phyloP scores from a whole-genome alignment of 305 asterid species.

The Rubia balearica region DNA sequence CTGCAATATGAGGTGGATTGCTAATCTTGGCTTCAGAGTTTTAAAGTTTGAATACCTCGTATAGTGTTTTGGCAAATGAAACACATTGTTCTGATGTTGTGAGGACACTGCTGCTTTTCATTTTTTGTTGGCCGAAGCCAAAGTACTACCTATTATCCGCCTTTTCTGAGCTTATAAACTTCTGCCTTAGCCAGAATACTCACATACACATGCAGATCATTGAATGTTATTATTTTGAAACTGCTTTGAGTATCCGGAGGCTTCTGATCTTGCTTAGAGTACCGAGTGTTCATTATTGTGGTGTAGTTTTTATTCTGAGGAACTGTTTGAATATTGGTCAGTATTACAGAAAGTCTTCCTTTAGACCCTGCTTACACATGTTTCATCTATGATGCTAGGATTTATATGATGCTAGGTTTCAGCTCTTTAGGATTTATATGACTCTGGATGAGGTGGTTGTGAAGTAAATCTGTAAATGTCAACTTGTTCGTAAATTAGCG shows the following conservation, averaged over 20 bases:
- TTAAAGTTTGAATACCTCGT: neutral
- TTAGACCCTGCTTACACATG: neutral
- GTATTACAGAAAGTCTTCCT: neutral
- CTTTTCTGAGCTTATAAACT: neutral
- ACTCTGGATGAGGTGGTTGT: neutral
- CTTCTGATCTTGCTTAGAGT: neutral
- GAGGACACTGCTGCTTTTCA: neutral
- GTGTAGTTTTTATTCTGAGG: neutral
- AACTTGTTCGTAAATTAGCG: neutral
- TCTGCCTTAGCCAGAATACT: neutral
- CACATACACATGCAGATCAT: neutral
- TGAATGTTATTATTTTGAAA: neutral
- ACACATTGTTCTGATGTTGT: neutral
- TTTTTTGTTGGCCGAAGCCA: neutral
- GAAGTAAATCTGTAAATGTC: neutral
- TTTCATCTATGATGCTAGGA: neutral
- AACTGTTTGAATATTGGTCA: neutral
- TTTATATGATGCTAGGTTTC: neutral
- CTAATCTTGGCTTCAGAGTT: neutral
- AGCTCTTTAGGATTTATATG: neutral
- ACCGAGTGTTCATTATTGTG: neutral
- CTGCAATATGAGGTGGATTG: neutral
- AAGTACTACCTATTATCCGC: neutral
- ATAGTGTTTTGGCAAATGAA: neutral
- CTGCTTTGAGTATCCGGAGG: neutral